A percentile compares a stretch with the other conserved stretches of the same genome.
These are phyloP conservation scores for Cordyceps cicadae DNA, from an alignment of 2,329 filamentous ascomycete species.

Conservation along the genomic window DNA sequence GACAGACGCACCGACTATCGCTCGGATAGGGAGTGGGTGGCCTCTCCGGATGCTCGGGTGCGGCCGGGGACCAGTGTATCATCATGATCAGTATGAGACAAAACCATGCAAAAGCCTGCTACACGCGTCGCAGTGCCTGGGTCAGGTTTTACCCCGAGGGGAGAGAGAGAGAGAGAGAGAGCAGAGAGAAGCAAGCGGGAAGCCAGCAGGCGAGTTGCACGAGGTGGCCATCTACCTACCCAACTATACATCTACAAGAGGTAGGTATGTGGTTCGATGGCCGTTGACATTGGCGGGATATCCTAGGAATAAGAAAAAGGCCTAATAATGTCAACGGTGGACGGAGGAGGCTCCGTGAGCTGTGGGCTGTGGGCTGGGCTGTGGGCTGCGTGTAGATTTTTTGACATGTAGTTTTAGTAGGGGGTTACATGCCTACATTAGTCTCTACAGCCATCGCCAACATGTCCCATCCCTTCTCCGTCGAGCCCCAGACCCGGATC, in stretches of 20 bases:
- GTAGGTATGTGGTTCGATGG: not conserved
- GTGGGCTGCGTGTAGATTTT: too few species aligned
- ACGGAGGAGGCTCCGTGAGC: too few species aligned
- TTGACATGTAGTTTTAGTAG: too few species aligned
- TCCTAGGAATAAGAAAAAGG: not conserved
- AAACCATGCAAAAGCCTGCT: constrained; percentile 5
- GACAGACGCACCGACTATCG: too few species aligned
- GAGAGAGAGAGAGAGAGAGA: not conserved
- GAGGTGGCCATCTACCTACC: too few species aligned
- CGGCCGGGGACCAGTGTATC: not conserved
- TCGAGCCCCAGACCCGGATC: not conserved
- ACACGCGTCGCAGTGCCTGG: not conserved
- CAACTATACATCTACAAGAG: too few species aligned
- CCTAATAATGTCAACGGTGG: not conserved
- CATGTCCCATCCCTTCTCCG: not conserved
- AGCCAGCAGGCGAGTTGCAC: too few species aligned
- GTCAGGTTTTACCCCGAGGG: not conserved
- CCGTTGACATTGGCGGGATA: not conserved
- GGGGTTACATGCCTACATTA: too few species aligned
- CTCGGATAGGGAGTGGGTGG: too few species aligned
- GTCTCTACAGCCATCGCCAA: too few species aligned
- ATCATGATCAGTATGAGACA: not conserved
- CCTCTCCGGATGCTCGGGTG: not conserved
- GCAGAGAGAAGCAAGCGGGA: too few species aligned
- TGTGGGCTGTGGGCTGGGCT: too few species aligned